Percentiles rank a stretch among this genome's conserved stretches.
These are phyloP conservation scores for Aureobasidium subglaciale DNA, from an alignment of 2,329 filamentous ascomycete species.

Conservation along the genomic window DNA sequence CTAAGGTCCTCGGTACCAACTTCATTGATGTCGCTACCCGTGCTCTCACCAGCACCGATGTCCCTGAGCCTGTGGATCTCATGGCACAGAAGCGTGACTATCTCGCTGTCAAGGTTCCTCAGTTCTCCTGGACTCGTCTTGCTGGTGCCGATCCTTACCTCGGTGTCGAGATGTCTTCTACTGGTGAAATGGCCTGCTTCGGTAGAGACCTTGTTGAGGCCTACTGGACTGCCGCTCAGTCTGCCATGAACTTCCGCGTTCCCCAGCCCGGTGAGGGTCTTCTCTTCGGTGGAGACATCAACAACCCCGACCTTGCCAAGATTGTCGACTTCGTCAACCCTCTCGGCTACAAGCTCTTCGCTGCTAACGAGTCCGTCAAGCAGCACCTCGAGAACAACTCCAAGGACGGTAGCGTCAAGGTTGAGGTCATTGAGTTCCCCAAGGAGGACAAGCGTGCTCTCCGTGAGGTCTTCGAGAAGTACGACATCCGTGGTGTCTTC, in stretches of 20 bases:
- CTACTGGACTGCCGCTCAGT: slow-evolving; percentile 95
- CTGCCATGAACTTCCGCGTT: slow-evolving; percentile 98
- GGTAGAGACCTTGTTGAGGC: slow-evolving; percentile 92
- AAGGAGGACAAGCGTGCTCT: slow-evolving; percentile 92
- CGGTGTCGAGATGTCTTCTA: slow-evolving; percentile 94
- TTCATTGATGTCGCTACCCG: slow-evolving; percentile 95
- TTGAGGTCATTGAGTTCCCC: slow-evolving; percentile 94
- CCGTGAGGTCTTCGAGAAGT: slow-evolving; percentile 91
- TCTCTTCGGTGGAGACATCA: slow-evolving; percentile 80
- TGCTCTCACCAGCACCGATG: slow-evolving; percentile 76
- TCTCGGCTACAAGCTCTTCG: slow-evolving; percentile 90
- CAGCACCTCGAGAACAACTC: slow-evolving; percentile 65
- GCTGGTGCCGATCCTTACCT: slow-evolving; percentile 96
- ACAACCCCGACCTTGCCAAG: slow-evolving; percentile 61
- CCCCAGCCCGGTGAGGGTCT: slow-evolving; percentile 92
- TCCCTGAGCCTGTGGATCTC: slow-evolving; percentile 77
- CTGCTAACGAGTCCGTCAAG: slow-evolving; percentile 76
- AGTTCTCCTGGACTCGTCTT: slow-evolving; percentile 98
- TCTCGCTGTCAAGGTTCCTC: slow-evolving; percentile 92
- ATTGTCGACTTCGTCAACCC: slow-evolving; percentile 83
- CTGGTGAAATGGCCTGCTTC: slow-evolving; percentile 98
- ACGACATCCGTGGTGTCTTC: slow-evolving; percentile 92
- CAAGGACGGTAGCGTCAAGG: slow-evolving; percentile 56
- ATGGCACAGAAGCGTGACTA: slow-evolving; percentile 89
- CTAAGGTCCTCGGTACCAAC: slow-evolving; percentile 92